Evolutionary conservation across 495 filamentous ascomycete genomes (phyloP), one percentile per base, ranked within the genome.

Genomic region (Aspergillus cavernicola): DNA sequence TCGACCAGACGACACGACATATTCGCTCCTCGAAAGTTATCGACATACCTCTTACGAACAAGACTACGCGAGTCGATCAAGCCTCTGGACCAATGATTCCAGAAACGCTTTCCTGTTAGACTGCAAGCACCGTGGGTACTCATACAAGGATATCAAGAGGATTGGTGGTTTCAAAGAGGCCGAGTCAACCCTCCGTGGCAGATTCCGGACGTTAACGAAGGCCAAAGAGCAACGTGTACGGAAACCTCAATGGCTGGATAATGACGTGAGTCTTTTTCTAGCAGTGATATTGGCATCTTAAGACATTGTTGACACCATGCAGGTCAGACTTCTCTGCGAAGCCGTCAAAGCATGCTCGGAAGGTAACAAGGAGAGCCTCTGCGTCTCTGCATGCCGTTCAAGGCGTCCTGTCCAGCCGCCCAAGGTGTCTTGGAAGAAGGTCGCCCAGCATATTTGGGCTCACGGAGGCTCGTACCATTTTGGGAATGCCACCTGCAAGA

Each of bases 401-500:
- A 26, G 43, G 32, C 33, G 28, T 6, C 18, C 36, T 15, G 31
- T 23, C 18, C 50, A 59, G 15, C 49, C 63, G 16, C 63, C 69
- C 9, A 88, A 82, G 62, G 73, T 92, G 0, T 84, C 90, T 2
- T 97, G 92, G 92, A 92, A 92, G 72, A 76, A 80, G 50, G 85
- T 96, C 3, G 79, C 84, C 1, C 78, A 88, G 53, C 86, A 87
- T 52, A 93, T 97, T 39, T 68, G 68, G 49, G 60, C 62, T 1
- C 64, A 86, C 52, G 92, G 90, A 13, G 91, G 89, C 0, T 85
- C 83, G 2, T 96, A 96, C 64, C 80, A 76, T 39, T 97, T 96
- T 66, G 90, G 89, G 1, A 85, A 90, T 65, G 83, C 88, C 2
- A 96, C 91, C 0, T 92, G 88, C 61, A 89, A 90, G 66, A 95